Percentiles rank a stretch among this genome's conserved stretches.
These are phyloP conservation scores for Neurospora sp. DNA, from an alignment of 495 filamentous ascomycete genomes.

Conservation along the genomic window DNA sequence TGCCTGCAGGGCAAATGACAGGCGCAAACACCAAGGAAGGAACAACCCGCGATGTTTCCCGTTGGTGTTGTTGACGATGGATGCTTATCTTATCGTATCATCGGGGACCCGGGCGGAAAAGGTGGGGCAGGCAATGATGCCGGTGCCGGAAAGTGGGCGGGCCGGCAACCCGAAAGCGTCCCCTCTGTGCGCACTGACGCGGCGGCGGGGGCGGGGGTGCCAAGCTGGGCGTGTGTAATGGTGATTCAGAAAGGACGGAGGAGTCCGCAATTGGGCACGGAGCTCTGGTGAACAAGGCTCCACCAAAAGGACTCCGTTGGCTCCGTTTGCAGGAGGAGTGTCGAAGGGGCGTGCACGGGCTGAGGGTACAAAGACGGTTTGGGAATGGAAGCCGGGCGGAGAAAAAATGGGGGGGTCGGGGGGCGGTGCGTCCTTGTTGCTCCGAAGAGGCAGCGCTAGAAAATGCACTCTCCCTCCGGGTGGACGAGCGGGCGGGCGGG, in stretches of 20 bases:
- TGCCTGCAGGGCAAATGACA: neutral
- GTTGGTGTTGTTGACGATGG: neutral
- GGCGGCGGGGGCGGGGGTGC: neutral
- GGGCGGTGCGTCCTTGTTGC: conserved; percentile 6
- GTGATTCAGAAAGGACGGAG: conserved; percentile 1
- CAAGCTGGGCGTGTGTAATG: neutral
- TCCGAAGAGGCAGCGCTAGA: conserved; percentile 17
- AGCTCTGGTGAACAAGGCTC: neutral
- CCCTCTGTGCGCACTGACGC: neutral
- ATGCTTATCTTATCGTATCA: neutral
- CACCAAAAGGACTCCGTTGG: neutral
- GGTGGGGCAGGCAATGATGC: neutral
- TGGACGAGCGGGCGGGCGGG: conserved; percentile 1
- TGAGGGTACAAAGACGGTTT: conserved; percentile 12
- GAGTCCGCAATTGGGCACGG: conserved; percentile 8
- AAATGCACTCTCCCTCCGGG: conserved; percentile 13
- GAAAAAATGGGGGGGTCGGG: conserved; percentile 16
- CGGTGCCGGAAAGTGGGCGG: neutral
- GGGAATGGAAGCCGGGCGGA: conserved; percentile 23
- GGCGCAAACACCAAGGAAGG: neutral
- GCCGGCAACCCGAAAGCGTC: neutral
- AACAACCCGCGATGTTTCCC: neutral
- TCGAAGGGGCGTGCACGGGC: neutral
- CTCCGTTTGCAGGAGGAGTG: conserved; percentile 12
- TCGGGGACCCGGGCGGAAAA: neutral